phyloP scores from a whole-genome alignment of 805 yeast species.

The Pichia nakasei region DNA sequence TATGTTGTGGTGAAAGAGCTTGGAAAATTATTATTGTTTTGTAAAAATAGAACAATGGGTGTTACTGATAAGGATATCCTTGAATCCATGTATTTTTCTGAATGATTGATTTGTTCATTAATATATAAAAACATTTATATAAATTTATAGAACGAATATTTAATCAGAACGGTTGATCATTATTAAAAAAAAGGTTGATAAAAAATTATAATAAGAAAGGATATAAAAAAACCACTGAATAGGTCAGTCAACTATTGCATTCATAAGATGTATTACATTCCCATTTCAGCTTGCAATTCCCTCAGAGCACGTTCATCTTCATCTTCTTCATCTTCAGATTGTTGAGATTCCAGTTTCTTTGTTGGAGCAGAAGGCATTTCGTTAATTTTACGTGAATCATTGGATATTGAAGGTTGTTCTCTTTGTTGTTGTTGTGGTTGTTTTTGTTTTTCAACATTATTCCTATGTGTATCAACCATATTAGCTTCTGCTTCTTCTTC shows the following conservation, averaged over 20 bases:
- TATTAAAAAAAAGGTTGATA: background rate
- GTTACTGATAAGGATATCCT: slow-evolving; percentile 41
- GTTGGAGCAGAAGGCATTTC: slow-evolving; percentile 41
- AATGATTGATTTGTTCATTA: slow-evolving; percentile 6
- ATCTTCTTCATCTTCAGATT: slow-evolving; percentile 57
- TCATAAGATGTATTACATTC: slow-evolving; percentile 33
- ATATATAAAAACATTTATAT: too few relatives aligned
- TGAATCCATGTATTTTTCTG: slow-evolving; percentile 38
- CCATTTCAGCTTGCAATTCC: slow-evolving; percentile 83
- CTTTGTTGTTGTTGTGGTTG: slow-evolving; percentile 9
- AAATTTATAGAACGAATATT: too few relatives aligned
- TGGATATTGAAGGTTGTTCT: background rate
- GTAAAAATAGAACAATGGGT: slow-evolving; percentile 40
- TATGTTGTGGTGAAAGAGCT: slow-evolving; percentile 55
- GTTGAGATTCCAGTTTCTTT: slow-evolving; percentile 33
- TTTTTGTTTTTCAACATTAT: background rate
- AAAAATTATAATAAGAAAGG: background rate
- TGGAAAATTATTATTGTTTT: slow-evolving; percentile 42
- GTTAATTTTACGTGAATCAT: slow-evolving; percentile 8
- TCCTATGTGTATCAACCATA: slow-evolving; percentile 7
- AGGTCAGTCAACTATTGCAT: background rate
- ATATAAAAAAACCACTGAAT: background rate
- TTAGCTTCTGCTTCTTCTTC: slow-evolving; percentile 59
- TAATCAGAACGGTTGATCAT: too few relatives aligned
- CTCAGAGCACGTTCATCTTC: slow-evolving; percentile 78